A percentile compares a stretch with the other conserved stretches of the same genome.
Conservation (phyloP, 768 basidiomycete species). For the Obba rivulosa region DNA sequence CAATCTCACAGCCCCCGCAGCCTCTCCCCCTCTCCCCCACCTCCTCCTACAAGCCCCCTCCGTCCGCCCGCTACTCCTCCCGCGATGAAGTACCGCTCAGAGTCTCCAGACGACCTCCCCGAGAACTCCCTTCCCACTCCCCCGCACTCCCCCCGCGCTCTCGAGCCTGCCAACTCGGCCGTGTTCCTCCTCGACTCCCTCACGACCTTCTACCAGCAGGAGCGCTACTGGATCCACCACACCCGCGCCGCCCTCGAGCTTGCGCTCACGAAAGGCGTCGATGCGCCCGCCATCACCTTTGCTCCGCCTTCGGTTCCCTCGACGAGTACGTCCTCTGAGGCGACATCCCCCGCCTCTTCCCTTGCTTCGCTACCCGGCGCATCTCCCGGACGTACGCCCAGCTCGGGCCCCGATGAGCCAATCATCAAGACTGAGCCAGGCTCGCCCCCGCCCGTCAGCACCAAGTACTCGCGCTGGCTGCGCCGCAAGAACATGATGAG, state of each 20-base stretch:
- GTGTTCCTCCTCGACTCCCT: conserved; percentile 58
- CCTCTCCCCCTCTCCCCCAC: conserved; percentile 11
- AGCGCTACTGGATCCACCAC: conserved; percentile 67
- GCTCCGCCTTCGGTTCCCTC: conserved; percentile 14
- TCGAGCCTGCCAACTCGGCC: conserved; percentile 28
- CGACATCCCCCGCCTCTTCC: conserved; percentile 5
- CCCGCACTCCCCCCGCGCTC: conserved; percentile 24
- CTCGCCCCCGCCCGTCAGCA: conserved; percentile 11
- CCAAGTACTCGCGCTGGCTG: conserved; percentile 38
- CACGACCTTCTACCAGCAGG: conserved; percentile 61
- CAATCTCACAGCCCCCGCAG: background rate
- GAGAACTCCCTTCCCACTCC: conserved; percentile 24
- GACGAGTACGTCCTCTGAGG: conserved; percentile 14
- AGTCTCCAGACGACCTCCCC: conserved; percentile 7
- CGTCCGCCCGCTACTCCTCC: conserved; percentile 1
- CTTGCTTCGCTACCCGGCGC: conserved; percentile 9
- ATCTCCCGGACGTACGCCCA: conserved; percentile 9
- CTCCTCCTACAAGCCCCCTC: conserved; percentile 13
- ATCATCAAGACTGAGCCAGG: conserved; percentile 29
- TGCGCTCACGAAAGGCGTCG: conserved; percentile 31
- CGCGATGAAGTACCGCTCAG: conserved; percentile 18
- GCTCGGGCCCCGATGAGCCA: conserved; percentile 11
- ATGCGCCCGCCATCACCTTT: conserved; percentile 16
- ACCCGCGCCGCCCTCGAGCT: conserved; percentile 57
- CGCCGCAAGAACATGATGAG: conserved; percentile 58